phyloP scores from a whole-genome alignment of 345 rosid genomes.

The Atalantia buxifolia region DNA sequence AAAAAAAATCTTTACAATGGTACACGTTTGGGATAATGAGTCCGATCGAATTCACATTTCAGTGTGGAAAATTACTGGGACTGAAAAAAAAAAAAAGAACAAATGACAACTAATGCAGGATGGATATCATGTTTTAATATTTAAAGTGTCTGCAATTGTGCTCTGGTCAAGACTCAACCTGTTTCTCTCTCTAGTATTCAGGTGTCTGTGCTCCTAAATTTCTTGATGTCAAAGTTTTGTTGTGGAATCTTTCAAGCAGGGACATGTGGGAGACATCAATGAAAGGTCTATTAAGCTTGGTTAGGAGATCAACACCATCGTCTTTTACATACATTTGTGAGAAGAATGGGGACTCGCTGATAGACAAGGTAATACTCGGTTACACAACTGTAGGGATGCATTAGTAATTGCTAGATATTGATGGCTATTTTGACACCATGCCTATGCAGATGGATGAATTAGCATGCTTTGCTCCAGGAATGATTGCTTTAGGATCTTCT shows the following conservation, averaged over 20 bases:
- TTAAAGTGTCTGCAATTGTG: not conserved
- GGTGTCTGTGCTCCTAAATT: not conserved
- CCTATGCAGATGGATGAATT: conserved; percentile 91
- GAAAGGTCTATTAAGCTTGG: conserved; percentile 81
- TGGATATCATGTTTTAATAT: not conserved
- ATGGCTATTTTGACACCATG: conserved; percentile 2
- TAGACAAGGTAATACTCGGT: conserved; percentile 62
- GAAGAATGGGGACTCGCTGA: conserved; percentile 58
- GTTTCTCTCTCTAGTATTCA: not conserved
- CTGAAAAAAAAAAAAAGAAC: not conserved
- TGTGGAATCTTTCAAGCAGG: conserved; percentile 39
- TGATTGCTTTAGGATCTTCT: conserved; percentile 92
- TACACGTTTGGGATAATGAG: not conserved
- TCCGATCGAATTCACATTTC: not conserved
- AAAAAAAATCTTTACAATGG: not conserved
- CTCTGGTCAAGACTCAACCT: not conserved
- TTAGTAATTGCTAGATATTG: conserved; percentile 13
- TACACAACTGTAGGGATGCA: not conserved
- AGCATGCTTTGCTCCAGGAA: conserved; percentile 99
- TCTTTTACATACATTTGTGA: conserved; percentile 87
- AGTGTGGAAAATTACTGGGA: not conserved
- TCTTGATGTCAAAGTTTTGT: conserved; percentile 7
- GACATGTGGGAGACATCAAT: conserved; percentile 99
- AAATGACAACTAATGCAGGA: not conserved
- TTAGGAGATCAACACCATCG: conserved; percentile 80